Conservation (phyloP, 805 yeast species). For the Huiozyma naganishii region DNA sequence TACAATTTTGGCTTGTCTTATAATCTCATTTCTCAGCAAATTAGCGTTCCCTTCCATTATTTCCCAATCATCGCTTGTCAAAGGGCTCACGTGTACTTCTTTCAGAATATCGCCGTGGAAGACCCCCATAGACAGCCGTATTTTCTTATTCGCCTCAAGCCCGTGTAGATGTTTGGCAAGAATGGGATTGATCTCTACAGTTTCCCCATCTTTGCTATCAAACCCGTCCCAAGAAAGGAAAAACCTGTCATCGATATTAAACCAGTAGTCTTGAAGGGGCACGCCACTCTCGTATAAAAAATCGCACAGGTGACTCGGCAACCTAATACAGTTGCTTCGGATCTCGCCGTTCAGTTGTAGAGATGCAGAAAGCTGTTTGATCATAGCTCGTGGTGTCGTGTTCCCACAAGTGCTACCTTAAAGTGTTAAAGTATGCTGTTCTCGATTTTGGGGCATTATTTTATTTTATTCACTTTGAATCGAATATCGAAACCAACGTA, state of each 20-base stretch:
- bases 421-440: too few species aligned
- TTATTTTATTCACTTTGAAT: too few species aligned
- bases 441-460: too few species aligned
- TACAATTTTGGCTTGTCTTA: slow-evolving; percentile 75
- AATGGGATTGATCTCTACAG: slow-evolving; percentile 19
- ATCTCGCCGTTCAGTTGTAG: slow-evolving; percentile 7
- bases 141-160: background rate
- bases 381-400: too few species aligned
- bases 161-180: slow-evolving; percentile 7
- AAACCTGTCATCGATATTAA: slow-evolving; percentile 2
- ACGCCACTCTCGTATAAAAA: slow-evolving; percentile 2
- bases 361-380: too few species aligned
- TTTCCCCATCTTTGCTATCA: slow-evolving; percentile 6
- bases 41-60: slow-evolving; percentile 74
- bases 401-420: too few species aligned
- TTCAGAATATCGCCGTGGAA: slow-evolving; percentile 28
- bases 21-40: slow-evolving; percentile 58
- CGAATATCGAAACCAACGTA: too few species aligned
- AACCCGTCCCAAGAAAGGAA: slow-evolving; percentile 9
- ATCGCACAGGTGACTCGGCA: slow-evolving; percentile 12
- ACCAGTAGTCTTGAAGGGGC: slow-evolving; percentile 5
- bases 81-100: slow-evolving; percentile 68
- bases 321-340: slow-evolving; percentile 21
- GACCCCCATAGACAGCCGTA: slow-evolving; percentile 6
- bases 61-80: slow-evolving; percentile 79